A percentile compares a stretch with the other conserved stretches of the same genome.
Evolutionary conservation across 2,329 filamentous ascomycete genomes (phyloP).

Genomic region (Annulohypoxylon truncatum): DNA sequence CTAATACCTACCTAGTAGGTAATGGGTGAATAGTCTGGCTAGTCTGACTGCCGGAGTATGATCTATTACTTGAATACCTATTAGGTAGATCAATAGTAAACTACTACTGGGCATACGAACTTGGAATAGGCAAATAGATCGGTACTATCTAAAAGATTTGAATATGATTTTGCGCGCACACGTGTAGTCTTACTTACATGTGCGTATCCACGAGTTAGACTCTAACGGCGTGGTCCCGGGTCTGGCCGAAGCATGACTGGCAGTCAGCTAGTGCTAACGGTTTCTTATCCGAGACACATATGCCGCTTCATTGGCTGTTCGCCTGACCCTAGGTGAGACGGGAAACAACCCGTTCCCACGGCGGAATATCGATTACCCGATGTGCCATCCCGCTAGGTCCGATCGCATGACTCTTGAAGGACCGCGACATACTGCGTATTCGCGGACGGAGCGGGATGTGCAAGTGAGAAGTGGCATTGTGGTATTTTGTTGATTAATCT

Average conservation of each 20-base stretch:
- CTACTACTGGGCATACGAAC: too few species aligned
- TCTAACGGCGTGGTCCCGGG: conserved; percentile 10
- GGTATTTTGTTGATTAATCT: too few species aligned
- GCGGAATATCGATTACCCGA: conserved; percentile 1
- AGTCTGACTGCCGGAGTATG: not conserved
- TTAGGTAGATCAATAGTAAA: not conserved
- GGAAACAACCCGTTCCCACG: not conserved
- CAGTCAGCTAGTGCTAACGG: conserved; percentile 8
- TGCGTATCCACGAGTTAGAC: not conserved
- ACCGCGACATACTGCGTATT: not conserved
- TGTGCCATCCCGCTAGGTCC: not conserved
- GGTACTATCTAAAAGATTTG: not conserved
- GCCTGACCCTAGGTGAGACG: not conserved
- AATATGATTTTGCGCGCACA: not conserved
- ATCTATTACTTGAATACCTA: not conserved
- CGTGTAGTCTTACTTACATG: not conserved
- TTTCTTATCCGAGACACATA: conserved; percentile 4
- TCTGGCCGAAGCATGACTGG: conserved; percentile 10
- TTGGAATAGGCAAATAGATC: not conserved
- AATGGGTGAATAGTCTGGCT: not conserved
- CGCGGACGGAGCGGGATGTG: not conserved
- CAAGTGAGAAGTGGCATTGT: not conserved
- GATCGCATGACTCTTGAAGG: not conserved
- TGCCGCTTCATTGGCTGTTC: not conserved
- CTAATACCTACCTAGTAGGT: too few species aligned